These are phyloP conservation scores for Tulasnella sp. DNA, from an alignment of 768 basidiomycete species.

Conservation along the genomic window DNA sequence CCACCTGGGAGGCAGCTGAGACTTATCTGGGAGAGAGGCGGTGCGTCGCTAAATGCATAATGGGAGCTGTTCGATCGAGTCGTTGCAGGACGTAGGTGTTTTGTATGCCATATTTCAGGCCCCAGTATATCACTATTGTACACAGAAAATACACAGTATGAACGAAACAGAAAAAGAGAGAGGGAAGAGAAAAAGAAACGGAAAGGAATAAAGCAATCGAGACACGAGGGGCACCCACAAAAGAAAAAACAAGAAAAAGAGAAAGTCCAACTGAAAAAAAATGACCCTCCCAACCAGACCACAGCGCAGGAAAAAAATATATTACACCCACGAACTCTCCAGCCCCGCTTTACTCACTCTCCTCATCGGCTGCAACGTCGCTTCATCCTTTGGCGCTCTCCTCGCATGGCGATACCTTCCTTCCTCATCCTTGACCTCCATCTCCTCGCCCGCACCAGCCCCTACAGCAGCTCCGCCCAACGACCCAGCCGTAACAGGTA, in stretches of 20 bases:
- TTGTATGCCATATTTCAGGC: not conserved
- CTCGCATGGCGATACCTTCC: conserved; percentile 85
- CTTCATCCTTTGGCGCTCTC: conserved; percentile 79
- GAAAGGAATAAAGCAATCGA: not conserved
- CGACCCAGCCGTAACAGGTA: conserved; percentile 13
- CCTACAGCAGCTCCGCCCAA: conserved; percentile 5
- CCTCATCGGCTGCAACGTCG: conserved; percentile 79
- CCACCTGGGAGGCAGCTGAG: no score
- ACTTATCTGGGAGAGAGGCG: no score
- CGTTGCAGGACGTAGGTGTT: no score
- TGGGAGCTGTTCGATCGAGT: not conserved
- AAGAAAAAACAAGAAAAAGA: not conserved
- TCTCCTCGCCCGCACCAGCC: conserved; percentile 60
- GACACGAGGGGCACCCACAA: not conserved
- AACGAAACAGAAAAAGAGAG: not conserved
- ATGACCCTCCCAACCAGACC: not conserved
- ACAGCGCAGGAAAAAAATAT: not conserved
- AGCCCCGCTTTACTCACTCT: conserved; percentile 90
- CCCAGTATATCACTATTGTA: not conserved
- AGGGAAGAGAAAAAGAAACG: not conserved
- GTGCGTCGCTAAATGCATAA: not conserved
- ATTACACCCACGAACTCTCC: conserved; percentile 45
- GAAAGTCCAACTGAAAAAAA: not conserved
- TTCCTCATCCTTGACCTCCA: conserved; percentile 78
- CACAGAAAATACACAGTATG: not conserved